These are phyloP conservation scores for Fonsecaea erecta DNA, from an alignment of 2,329 filamentous ascomycete species.

Conservation along the genomic window DNA sequence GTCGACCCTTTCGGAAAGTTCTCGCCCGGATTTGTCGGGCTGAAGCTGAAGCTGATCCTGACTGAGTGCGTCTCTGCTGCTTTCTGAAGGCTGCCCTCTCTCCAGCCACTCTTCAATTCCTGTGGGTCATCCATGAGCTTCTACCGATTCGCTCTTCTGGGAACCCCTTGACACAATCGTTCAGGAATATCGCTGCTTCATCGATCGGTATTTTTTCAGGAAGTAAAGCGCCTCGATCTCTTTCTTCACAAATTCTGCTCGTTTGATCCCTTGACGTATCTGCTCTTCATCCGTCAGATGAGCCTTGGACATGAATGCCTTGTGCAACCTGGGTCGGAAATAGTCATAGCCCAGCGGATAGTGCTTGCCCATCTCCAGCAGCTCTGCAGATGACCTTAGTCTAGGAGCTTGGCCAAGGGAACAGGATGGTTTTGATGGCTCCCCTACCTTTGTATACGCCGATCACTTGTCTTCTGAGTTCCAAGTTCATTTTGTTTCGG, in stretches of 20 bases:
- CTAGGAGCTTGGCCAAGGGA: neutral
- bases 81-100: neutral
- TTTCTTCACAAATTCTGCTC: constrained; percentile 89
- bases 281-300: constrained; percentile 71
- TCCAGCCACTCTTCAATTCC: neutral
- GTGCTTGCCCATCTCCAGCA: constrained; percentile 80
- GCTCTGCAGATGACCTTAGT: constrained; percentile 59
- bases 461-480: constrained; percentile 78
- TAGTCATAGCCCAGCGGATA: constrained; percentile 86
- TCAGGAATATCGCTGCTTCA: constrained; percentile 34
- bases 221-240: constrained; percentile 86
- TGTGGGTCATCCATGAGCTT: neutral
- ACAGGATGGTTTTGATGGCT: neutral
- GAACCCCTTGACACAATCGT: neutral
- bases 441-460: constrained; percentile 80
- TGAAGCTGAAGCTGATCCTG: neutral
- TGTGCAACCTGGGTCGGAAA: constrained; percentile 79
- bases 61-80: neutral
- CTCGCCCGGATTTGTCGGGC: neutral
- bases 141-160: too few species aligned
- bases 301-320: constrained; percentile 79
- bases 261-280: constrained; percentile 74
- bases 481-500: constrained; percentile 50
- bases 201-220: constrained; percentile 31
- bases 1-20: neutral